phyloP scores from a whole-genome alignment of 345 rosid species.

The Arabis hirsuta region DNA sequence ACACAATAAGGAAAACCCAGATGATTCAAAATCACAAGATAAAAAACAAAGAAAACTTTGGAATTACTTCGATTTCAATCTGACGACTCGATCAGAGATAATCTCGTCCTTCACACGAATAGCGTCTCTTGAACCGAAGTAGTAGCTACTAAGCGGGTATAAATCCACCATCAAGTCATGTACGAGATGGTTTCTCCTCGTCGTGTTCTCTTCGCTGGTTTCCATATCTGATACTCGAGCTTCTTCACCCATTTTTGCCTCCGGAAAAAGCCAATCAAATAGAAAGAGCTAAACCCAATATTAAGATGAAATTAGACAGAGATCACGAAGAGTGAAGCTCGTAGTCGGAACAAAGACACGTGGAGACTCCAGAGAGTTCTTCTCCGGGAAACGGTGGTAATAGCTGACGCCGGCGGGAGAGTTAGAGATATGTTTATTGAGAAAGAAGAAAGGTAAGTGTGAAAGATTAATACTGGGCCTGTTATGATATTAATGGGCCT shows the following conservation, averaged over 20 bases:
- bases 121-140: conserved; percentile 77
- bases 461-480: conserved; percentile 21
- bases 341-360: conserved; percentile 28
- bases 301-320: not conserved
- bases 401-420: conserved; percentile 41
- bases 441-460: conserved; percentile 18
- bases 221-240: conserved; percentile 32
- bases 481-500: conserved; percentile 28
- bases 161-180: conserved; percentile 49
- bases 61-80: conserved; percentile 72
- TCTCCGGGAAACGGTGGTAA: conserved; percentile 28
- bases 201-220: conserved; percentile 27
- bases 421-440: not conserved
- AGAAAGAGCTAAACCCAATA: not conserved
- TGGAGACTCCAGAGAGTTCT: conserved; percentile 30
- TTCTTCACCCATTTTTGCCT: conserved; percentile 39
- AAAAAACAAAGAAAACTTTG: not conserved
- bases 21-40: not conserved
- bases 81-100: conserved; percentile 57
- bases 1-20: not conserved
- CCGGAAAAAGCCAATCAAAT: conserved; percentile 2
- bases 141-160: conserved; percentile 73
- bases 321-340: conserved; percentile 7
- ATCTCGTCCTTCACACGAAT: conserved; percentile 59
- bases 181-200: conserved; percentile 21